Percentiles rank a stretch among this genome's conserved stretches.
Evolutionary conservation across 2,329 filamentous ascomycete genomes (phyloP).

Genomic region (Trichoderma asperellum): DNA sequence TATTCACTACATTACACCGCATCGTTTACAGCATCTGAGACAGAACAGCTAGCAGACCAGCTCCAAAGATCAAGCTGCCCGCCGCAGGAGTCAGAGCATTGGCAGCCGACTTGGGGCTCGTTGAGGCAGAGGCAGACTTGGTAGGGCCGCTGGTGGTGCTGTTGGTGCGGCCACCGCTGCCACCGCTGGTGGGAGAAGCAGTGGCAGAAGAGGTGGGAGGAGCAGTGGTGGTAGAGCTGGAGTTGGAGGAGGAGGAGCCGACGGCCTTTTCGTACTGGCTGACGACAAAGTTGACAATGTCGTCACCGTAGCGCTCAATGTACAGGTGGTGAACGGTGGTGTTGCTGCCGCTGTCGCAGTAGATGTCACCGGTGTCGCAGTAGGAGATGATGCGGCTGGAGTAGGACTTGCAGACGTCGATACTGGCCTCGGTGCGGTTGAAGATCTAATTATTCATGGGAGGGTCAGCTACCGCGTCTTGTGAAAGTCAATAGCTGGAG

Average conservation of each 20-base stretch:
- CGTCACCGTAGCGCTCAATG: constrained; percentile 41
- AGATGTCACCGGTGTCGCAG: constrained; percentile 49
- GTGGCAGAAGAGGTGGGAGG: constrained; percentile 11
- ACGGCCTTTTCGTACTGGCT: constrained; percentile 38
- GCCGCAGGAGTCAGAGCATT: constrained; percentile 11
- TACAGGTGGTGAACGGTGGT: constrained; percentile 43
- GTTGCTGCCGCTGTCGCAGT: constrained; percentile 44
- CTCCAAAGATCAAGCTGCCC: constrained; percentile 26
- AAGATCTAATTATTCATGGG: constrained; percentile 35
- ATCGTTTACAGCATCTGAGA: constrained; percentile 22
- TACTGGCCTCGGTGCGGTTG: constrained; percentile 38
- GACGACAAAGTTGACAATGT: constrained; percentile 44
- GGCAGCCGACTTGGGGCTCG: constrained; percentile 5
- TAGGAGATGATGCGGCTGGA: constrained; percentile 44
- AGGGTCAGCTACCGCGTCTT: neutral
- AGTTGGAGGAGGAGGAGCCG: constrained; percentile 1
- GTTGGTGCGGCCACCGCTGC: neutral
- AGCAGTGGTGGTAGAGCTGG: constrained; percentile 22
- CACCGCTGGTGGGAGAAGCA: constrained; percentile 7
- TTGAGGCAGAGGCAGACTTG: neutral
- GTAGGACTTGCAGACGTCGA: constrained; percentile 43
- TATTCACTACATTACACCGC: neutral
- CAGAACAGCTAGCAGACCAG: constrained; percentile 11
- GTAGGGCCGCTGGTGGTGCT: neutral
- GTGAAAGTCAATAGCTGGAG: neutral